phyloP scores from a whole-genome alignment of 805 yeast genomes.

The Cyberlindnera subsufficiens region DNA sequence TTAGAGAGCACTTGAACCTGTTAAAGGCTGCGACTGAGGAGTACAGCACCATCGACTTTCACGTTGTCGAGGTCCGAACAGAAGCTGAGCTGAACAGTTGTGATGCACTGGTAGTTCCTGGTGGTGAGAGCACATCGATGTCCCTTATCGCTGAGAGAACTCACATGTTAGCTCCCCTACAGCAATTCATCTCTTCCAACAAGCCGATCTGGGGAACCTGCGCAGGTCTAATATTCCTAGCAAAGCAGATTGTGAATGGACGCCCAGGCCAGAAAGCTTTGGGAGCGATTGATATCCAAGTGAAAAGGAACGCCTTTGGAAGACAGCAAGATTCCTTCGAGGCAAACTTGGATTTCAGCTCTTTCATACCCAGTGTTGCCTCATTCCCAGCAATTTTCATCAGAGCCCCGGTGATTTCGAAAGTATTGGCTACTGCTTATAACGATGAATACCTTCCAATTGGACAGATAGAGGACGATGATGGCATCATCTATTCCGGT shows the following conservation, averaged over 20 bases:
- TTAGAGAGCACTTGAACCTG: neutral
- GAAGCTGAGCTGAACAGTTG: neutral
- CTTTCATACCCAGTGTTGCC: neutral
- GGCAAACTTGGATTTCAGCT: neutral
- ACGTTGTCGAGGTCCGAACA: neutral
- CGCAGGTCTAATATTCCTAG: neutral
- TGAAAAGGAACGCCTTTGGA: neutral
- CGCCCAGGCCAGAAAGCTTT: neutral
- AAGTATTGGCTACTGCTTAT: neutral
- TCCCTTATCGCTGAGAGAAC: slow-evolving; percentile 1
- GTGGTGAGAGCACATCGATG: slow-evolving; percentile 1
- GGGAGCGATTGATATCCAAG: neutral
- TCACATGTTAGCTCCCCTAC: neutral
- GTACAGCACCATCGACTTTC: neutral
- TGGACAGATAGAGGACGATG: neutral
- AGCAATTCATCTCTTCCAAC: neutral
- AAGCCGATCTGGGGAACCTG: neutral
- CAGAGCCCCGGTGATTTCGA: neutral
- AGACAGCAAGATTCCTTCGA: neutral
- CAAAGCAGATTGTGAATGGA: neutral
- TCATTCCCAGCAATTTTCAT: neutral
- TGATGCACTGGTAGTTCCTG: neutral
- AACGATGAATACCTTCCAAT: neutral
- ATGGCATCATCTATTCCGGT: neutral
- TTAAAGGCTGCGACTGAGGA: neutral